Evolutionary conservation across 164 flowering plant species (phyloP), one percentile per base, ranked within the genome.

Genomic region (Nelumbo lutea): DNA sequence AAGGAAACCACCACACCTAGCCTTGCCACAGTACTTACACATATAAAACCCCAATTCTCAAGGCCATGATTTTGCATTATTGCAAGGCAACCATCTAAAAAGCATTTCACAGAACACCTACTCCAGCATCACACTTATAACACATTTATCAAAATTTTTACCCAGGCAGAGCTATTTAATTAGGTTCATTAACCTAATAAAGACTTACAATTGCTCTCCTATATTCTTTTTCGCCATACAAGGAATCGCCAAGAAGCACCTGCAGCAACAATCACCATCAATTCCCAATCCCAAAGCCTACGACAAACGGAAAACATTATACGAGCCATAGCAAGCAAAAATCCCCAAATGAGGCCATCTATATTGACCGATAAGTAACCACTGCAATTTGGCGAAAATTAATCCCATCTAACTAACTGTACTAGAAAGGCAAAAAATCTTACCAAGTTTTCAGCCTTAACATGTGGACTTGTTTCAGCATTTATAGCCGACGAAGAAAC

Each of bases 241-340:
- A 80, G 6, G 97, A 83, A 80, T 93, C 96, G 11, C 92, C 98
- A 66, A 88, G 85, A 71, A 90, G 88, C 71, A 89, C 88, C 98
- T 93, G 77, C 52, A 74, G 62, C 59, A 45, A 14, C 5, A 62
- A 58, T 27, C 46, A 9, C 38, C 61, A 7, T 46, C 44, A 6
- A 40, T 56, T 9, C 14, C 43, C 15, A 40, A 1, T 10, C 48
- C 14, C 43, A 57, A 15, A 10, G 52, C 10, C 27, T 27, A 75
- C 4, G 45, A 45, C 9, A 40, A 15, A 27, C 42, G 47, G 4
- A 58, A 57, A 46, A 52, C 52, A n/a, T 1, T 4, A 6, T n/a
- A n/a, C 5, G 42, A 39, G 27, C 52, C 52, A 39, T 27, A 62
- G 9, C 9, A 8, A 3, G 55, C 42, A 5, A 43, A 48, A 9